Percentiles rank a stretch among this genome's conserved stretches.
Conservation (phyloP, 2,329 filamentous ascomycete species). For the Penicillium sp. region DNA sequence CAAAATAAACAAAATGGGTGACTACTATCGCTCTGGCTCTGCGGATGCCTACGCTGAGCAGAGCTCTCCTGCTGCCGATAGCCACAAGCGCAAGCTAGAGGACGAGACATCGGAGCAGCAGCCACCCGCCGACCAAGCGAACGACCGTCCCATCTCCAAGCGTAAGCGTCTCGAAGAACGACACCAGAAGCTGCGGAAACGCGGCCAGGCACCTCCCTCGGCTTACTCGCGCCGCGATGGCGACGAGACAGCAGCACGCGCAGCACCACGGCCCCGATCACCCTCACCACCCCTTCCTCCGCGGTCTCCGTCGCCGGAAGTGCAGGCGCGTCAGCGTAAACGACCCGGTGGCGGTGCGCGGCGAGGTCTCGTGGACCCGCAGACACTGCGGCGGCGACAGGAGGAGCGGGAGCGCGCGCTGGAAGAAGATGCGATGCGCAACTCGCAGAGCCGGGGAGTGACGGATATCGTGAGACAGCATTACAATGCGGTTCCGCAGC, state of each 20-base stretch:
- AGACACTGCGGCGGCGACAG: conserved; percentile 36
- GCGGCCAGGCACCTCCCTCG: conserved; percentile 31
- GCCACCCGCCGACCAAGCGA: no score
- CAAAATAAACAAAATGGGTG: no score
- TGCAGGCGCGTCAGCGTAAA: conserved; percentile 36
- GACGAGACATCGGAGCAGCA: no score
- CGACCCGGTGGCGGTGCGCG: conserved; percentile 41
- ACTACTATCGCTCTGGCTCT: no score
- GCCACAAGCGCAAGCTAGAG: no score
- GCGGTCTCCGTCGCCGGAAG: no score
- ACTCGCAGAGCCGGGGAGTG: conserved; percentile 48
- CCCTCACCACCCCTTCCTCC: conserved; percentile 36
- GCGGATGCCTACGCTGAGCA: no score
- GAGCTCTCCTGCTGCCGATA: no score
- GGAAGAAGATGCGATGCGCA: conserved; percentile 31
- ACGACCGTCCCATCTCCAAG: no score
- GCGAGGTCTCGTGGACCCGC: conserved; percentile 32
- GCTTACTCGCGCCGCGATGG: conserved; percentile 34
- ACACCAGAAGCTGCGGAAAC: conserved; percentile 29
- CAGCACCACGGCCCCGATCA: conserved; percentile 34
- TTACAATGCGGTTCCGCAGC: conserved; percentile 91
- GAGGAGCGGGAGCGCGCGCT: conserved; percentile 39
- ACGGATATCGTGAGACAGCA: conserved; percentile 84
- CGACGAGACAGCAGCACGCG: conserved; percentile 15
- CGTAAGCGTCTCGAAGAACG: conserved; percentile 35